Percentiles rank a stretch among this genome's conserved stretches.
These are phyloP conservation scores for Glutinoglossum americanum DNA, from an alignment of 495 filamentous ascomycete genomes.

Conservation along the genomic window DNA sequence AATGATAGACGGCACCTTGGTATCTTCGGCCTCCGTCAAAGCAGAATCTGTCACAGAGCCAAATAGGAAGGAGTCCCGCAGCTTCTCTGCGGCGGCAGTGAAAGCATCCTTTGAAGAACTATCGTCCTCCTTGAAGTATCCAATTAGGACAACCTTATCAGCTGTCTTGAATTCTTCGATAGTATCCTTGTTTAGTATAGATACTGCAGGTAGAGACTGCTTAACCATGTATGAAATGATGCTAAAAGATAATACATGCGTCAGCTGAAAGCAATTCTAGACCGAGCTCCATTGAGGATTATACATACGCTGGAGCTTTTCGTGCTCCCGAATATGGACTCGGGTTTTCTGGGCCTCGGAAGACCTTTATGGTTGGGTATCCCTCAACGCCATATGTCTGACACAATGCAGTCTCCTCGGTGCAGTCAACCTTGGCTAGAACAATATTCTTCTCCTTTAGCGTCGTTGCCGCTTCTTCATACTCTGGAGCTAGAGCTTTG, in stretches of 20 bases:
- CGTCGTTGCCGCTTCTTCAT: constrained; percentile 76
- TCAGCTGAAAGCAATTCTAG: not conserved
- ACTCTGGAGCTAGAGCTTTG: constrained; percentile 68
- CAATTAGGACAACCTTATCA: constrained; percentile 90
- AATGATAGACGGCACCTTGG: constrained; percentile 66
- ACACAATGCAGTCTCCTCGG: constrained; percentile 81
- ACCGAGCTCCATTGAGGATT: not conserved
- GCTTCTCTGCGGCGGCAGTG: constrained; percentile 53
- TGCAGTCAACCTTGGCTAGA: constrained; percentile 91
- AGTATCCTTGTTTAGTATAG: constrained; percentile 51
- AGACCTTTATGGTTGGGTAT: constrained; percentile 96
- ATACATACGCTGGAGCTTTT: constrained; percentile 69
- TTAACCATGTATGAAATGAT: constrained; percentile 99
- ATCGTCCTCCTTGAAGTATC: constrained; percentile 67
- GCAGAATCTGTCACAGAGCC: constrained; percentile 61
- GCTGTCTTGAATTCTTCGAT: constrained; percentile 91
- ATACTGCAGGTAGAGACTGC: constrained; percentile 88
- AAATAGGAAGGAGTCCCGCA: constrained; percentile 83
- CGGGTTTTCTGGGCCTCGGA: constrained; percentile 74
- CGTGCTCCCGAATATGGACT: constrained; percentile 71
- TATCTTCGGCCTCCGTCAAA: constrained; percentile 75
- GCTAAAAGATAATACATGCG: constrained; percentile 18
- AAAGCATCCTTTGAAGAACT: constrained; percentile 69
- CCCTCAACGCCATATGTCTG: constrained; percentile 77
- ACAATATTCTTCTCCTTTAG: constrained; percentile 90